Conservation (phyloP, 2,329 filamentous ascomycete genomes). For the Clonostachys rhizophaga region DNA sequence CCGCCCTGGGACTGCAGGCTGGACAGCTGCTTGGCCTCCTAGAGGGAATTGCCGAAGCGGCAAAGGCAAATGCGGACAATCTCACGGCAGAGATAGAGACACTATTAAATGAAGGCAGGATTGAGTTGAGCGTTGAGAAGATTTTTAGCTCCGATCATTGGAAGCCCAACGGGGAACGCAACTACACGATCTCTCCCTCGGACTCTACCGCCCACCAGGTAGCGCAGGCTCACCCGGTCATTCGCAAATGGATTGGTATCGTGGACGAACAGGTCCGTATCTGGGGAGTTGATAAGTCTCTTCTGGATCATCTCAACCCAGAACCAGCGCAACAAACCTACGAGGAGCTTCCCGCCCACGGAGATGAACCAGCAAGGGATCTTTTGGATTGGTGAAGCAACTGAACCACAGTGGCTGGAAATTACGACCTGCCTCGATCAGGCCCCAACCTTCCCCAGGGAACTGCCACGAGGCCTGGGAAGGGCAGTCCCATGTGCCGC, state of each 20-base stretch:
- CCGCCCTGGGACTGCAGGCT: slow-evolving; percentile 68
- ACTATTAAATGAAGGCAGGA: slow-evolving; percentile 43
- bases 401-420: not conserved
- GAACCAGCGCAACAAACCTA: slow-evolving; percentile 15
- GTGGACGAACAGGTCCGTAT: slow-evolving; percentile 19
- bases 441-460: not conserved
- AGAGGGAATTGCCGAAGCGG: slow-evolving; percentile 61
- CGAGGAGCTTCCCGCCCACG: slow-evolving; percentile 17
- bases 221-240: slow-evolving; percentile 53
- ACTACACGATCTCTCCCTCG: slow-evolving; percentile 44
- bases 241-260: slow-evolving; percentile 53
- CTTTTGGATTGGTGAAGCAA: slow-evolving; percentile 29
- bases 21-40: slow-evolving; percentile 74
- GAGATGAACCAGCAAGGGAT: slow-evolving; percentile 16
- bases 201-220: slow-evolving; percentile 28
- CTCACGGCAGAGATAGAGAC: slow-evolving; percentile 12
- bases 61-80: slow-evolving; percentile 19
- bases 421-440: not conserved
- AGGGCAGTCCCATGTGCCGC: not conserved
- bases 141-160: slow-evolving; percentile 67
- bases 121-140: slow-evolving; percentile 54
- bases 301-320: slow-evolving; percentile 23
- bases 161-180: slow-evolving; percentile 67
- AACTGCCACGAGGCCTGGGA: not conserved
- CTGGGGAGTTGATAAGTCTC: slow-evolving; percentile 24